These are phyloP conservation scores for Cladorrhinum sp. DNA, from an alignment of 2,329 filamentous ascomycete genomes.

Conservation along the genomic window DNA sequence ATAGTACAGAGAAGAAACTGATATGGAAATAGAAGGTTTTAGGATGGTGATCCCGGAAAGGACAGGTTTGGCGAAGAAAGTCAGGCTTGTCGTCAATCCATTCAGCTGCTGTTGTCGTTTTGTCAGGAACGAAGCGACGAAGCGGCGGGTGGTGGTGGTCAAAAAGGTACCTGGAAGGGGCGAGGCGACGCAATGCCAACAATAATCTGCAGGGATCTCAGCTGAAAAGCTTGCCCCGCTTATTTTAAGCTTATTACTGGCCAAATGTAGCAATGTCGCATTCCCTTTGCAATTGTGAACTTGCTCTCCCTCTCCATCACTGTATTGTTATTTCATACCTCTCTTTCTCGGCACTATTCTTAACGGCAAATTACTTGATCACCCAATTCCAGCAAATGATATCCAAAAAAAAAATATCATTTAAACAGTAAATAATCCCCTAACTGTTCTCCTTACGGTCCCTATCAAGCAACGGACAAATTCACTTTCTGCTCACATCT, in stretches of 20 bases:
- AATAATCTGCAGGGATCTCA: background rate
- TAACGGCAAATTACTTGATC: too few relatives aligned
- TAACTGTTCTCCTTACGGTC: too few relatives aligned
- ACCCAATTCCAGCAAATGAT: too few relatives aligned
- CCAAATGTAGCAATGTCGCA: background rate
- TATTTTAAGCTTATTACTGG: background rate
- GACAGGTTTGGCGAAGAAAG: background rate
- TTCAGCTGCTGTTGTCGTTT: background rate
- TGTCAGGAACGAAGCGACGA: background rate
- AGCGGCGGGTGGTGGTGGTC: background rate
- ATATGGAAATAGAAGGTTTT: background rate
- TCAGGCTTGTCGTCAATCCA: background rate
- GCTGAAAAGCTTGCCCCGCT: background rate
- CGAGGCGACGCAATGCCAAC: background rate
- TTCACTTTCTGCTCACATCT: too few relatives aligned
- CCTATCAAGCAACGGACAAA: too few relatives aligned
- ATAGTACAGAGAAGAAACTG: background rate
- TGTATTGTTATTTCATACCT: too few relatives aligned
- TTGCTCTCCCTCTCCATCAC: background rate
- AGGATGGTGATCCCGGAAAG: background rate
- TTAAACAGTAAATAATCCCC: too few relatives aligned
- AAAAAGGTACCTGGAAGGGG: background rate
- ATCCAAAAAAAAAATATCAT: too few relatives aligned
- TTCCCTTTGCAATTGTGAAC: background rate
- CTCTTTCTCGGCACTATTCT: too few relatives aligned